Conservation (phyloP, 306 rosid species). For the Acacia melanoxylon region DNA sequence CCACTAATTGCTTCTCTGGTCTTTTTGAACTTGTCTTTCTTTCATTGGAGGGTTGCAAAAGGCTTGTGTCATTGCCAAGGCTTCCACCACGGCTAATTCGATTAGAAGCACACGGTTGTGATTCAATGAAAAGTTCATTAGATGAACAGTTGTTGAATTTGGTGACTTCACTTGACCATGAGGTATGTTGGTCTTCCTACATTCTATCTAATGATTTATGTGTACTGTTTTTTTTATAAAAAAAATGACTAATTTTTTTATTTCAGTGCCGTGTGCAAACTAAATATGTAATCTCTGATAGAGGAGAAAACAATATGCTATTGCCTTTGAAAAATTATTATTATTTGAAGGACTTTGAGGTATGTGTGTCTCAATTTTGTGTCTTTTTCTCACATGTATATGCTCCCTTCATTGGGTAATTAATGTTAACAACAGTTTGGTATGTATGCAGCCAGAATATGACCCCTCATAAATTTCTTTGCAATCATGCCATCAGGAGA, state of each 20-base stretch:
- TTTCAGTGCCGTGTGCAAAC: background rate
- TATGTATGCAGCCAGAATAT: background rate
- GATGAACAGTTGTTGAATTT: background rate
- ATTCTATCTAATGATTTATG: background rate
- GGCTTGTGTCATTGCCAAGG: background rate
- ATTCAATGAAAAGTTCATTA: background rate
- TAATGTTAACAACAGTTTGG: background rate
- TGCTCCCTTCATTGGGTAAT: background rate
- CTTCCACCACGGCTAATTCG: background rate
- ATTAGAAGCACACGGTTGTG: background rate
- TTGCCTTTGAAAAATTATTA: too few species aligned
- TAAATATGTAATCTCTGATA: background rate
- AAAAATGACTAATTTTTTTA: background rate
- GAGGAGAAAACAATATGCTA: too few species aligned
- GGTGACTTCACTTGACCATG: too few species aligned
- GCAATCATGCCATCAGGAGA: background rate
- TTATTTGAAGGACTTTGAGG: background rate
- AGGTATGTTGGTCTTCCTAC: background rate
- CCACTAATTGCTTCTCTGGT: background rate
- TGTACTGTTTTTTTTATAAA: background rate
- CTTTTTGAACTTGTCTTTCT: background rate
- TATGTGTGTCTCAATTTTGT: background rate
- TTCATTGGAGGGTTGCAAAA: background rate
- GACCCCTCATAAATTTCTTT: background rate
- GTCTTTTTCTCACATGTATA: background rate